Percentiles rank a stretch among this genome's conserved stretches.
Evolutionary conservation across 108 stramenopile species (phyloP).

Genomic region (Cyclotella kingstonii): DNA sequence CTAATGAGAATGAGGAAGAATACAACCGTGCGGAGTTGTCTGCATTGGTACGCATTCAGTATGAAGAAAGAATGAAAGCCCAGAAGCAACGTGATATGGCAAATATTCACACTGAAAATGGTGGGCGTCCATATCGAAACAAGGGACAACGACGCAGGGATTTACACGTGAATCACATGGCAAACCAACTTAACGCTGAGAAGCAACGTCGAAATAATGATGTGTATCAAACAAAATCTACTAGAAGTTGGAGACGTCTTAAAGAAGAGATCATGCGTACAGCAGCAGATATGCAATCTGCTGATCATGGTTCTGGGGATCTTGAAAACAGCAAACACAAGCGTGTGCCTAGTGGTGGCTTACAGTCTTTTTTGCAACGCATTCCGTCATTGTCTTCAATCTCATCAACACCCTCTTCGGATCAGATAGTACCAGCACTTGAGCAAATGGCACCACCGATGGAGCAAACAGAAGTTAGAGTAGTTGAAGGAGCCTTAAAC

Average conservation of each 20-base stretch:
- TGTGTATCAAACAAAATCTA: slow-evolving; percentile 14
- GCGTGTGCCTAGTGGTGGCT: background rate
- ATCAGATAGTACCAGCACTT: background rate
- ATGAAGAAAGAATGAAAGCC: slow-evolving; percentile 67
- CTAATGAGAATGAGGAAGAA: slow-evolving; percentile 46
- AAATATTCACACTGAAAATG: background rate
- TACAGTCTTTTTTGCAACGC: background rate
- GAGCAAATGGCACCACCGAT: slow-evolving; percentile 49
- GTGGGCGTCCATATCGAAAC: background rate
- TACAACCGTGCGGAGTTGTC: slow-evolving; percentile 64
- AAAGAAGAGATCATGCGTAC: slow-evolving; percentile 49
- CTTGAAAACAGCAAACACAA: background rate
- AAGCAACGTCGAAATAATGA: slow-evolving; percentile 14
- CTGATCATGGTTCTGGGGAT: background rate
- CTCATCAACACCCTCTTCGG: background rate
- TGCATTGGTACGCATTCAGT: slow-evolving; percentile 77
- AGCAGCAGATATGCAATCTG: slow-evolving; percentile 29
- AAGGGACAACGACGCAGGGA: background rate
- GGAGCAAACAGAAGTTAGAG: slow-evolving; percentile 41
- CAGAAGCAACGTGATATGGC: slow-evolving; percentile 27
- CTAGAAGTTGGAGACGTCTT: slow-evolving; percentile 39
- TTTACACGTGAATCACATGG: slow-evolving; percentile 8
- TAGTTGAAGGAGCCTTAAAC: slow-evolving; percentile 55
- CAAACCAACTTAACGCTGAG: slow-evolving; percentile 21
- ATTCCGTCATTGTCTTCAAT: slow-evolving; percentile 4